phyloP scores from a whole-genome alignment of 768 basidiomycete species.

The Podaxis rugospora region DNA sequence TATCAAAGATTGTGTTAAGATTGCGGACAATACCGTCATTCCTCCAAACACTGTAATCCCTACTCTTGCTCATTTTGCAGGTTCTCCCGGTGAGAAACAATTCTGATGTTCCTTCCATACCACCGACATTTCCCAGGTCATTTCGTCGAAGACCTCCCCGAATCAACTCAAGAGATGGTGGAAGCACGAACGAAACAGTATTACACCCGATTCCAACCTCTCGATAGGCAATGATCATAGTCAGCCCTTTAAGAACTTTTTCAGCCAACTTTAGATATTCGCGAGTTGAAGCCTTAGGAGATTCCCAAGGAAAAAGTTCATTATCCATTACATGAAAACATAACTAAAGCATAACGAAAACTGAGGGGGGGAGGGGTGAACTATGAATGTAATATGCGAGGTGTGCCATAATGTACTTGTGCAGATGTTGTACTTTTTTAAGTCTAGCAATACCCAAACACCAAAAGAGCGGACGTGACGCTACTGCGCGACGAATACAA shows the following conservation, averaged over 20 bases:
- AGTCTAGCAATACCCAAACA: constrained; percentile 20
- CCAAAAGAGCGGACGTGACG: constrained; percentile 9
- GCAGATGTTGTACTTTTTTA: constrained; percentile 24
- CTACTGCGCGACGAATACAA: constrained; percentile 2
- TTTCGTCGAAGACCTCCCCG: constrained; percentile 81
- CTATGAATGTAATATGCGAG: constrained; percentile 9
- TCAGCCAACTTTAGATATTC: not conserved
- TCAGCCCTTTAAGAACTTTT: not conserved
- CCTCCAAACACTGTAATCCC: constrained; percentile 93
- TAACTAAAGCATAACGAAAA: constrained; percentile 10
- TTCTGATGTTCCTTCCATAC: not conserved
- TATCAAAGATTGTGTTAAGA: constrained; percentile 91
- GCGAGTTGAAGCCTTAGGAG: not conserved
- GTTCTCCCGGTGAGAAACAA: constrained; percentile 77
- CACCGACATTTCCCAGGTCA: constrained; percentile 45
- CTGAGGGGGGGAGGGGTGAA: constrained; percentile 12
- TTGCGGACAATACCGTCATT: constrained; percentile 86
- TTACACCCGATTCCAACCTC: constrained; percentile 78
- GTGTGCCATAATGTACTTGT: constrained; percentile 10
- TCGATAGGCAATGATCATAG: not conserved
- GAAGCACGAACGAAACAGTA: constrained; percentile 83
- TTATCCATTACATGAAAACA: constrained; percentile 11
- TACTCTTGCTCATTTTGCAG: constrained; percentile 77
- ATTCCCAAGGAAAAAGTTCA: not conserved
- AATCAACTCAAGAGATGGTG: constrained; percentile 90